phyloP scores from a whole-genome alignment of 345 rosid species.

The Arabis hirsuta region DNA sequence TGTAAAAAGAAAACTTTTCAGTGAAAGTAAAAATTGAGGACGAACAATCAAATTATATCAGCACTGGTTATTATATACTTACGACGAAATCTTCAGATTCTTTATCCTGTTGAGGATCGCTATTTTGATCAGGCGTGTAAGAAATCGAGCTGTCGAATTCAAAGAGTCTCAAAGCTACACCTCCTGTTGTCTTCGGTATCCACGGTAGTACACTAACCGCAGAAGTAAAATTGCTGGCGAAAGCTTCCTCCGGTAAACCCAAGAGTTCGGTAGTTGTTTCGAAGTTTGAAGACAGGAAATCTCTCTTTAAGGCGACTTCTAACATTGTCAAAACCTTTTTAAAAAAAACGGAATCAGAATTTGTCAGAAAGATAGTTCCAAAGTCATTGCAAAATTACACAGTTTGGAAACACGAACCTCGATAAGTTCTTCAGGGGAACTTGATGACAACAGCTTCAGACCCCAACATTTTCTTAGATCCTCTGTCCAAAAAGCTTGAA shows the following conservation, averaged over 20 bases:
- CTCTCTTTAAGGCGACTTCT: constrained; percentile 66
- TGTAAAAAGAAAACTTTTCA: background rate
- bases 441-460: constrained; percentile 59
- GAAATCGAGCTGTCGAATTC: constrained; percentile 66
- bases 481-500: constrained; percentile 68
- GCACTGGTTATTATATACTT: constrained; percentile 37
- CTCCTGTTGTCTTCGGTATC: constrained; percentile 80
- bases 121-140: constrained; percentile 55
- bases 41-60: background rate
- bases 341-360: constrained; percentile 31
- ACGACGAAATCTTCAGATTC: constrained; percentile 53
- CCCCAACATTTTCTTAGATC: constrained; percentile 66
- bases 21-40: background rate
- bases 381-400: background rate
- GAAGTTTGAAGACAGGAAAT: constrained; percentile 61
- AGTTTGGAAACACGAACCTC: constrained; percentile 52
- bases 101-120: constrained; percentile 53
- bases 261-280: constrained; percentile 74
- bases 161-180: constrained; percentile 67
- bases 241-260: constrained; percentile 39
- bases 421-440: constrained; percentile 61
- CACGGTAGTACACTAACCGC: constrained; percentile 63
- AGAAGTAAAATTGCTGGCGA: constrained; percentile 25
- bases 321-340: constrained; percentile 58
- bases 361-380: background rate